Conservation (phyloP, 768 basidiomycete species). For the Suillus sp. region DNA sequence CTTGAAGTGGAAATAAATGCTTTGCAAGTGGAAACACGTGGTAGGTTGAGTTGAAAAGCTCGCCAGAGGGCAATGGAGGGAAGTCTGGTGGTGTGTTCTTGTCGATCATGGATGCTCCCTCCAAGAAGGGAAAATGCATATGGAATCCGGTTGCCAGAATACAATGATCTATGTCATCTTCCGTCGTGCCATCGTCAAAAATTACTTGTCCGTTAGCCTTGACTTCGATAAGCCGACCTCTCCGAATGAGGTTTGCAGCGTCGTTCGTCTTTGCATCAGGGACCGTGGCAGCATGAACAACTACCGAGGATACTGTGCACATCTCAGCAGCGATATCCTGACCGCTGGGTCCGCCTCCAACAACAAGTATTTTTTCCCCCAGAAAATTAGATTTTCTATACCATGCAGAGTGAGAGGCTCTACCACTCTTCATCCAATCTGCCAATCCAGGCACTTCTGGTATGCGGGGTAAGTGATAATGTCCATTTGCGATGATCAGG, state of each 20-base stretch:
- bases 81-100: slow-evolving; percentile 43
- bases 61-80: slow-evolving; percentile 47
- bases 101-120: slow-evolving; percentile 34
- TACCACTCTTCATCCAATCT: slow-evolving; percentile 54
- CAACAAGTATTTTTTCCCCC: slow-evolving; percentile 45
- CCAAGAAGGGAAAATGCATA: slow-evolving; percentile 64
- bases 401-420: slow-evolving; percentile 65
- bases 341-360: slow-evolving; percentile 67
- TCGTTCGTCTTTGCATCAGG: slow-evolving; percentile 33
- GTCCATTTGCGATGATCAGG: slow-evolving; percentile 78
- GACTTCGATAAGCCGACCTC: slow-evolving; percentile 47
- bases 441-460: slow-evolving; percentile 62
- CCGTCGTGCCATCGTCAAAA: slow-evolving; percentile 61
- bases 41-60: slow-evolving; percentile 64
- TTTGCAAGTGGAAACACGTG: slow-evolving; percentile 71
- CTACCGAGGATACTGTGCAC: slow-evolving; percentile 40
- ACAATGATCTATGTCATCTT: slow-evolving; percentile 58
- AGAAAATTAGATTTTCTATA: slow-evolving; percentile 56
- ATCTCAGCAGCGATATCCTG: slow-evolving; percentile 67
- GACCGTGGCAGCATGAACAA: slow-evolving; percentile 56
- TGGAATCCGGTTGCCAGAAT: slow-evolving; percentile 81
- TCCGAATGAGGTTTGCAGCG: slow-evolving; percentile 40
- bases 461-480: slow-evolving; percentile 64
- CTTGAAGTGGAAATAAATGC: slow-evolving; percentile 66
- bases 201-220: slow-evolving; percentile 45